These are phyloP conservation scores for Clarireedia monteithiana DNA, from an alignment of 2,329 filamentous ascomycete species.

Conservation along the genomic window DNA sequence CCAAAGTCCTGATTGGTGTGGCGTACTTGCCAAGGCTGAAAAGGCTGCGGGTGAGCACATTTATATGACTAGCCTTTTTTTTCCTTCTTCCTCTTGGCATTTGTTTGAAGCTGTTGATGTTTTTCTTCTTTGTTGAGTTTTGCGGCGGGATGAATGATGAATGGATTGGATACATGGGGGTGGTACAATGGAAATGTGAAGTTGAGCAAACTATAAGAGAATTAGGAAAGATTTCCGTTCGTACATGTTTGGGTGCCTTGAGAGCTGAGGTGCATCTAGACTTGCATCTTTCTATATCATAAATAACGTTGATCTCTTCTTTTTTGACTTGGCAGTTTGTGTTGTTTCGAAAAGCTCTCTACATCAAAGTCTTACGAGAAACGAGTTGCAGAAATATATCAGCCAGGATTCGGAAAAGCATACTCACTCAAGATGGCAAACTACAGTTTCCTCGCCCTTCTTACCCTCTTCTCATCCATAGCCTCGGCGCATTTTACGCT, in stretches of 20 bases:
- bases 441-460: neutral
- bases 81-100: neutral
- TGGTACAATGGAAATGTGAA: neutral
- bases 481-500: constrained; percentile 11
- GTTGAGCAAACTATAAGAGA: constrained; percentile 6
- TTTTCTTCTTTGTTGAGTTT: too few species aligned
- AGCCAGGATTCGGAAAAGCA: neutral
- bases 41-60: constrained; percentile 4
- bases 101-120: neutral
- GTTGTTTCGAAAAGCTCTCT: too few species aligned
- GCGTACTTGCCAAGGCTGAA: neutral
- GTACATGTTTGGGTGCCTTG: too few species aligned
- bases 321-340: neutral
- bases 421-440: neutral
- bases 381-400: neutral
- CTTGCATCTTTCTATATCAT: neutral
- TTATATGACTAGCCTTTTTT: neutral
- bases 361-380: too few species aligned
- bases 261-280: too few species aligned
- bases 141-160: neutral
- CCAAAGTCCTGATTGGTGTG: too few species aligned
- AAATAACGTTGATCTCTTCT: neutral
- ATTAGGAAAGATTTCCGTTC: neutral
- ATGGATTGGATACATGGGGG: neutral
- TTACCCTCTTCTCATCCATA: neutral